Evolutionary conservation across 768 basidiomycete genomes (phyloP).

Genomic region (Boletus bicolor): DNA sequence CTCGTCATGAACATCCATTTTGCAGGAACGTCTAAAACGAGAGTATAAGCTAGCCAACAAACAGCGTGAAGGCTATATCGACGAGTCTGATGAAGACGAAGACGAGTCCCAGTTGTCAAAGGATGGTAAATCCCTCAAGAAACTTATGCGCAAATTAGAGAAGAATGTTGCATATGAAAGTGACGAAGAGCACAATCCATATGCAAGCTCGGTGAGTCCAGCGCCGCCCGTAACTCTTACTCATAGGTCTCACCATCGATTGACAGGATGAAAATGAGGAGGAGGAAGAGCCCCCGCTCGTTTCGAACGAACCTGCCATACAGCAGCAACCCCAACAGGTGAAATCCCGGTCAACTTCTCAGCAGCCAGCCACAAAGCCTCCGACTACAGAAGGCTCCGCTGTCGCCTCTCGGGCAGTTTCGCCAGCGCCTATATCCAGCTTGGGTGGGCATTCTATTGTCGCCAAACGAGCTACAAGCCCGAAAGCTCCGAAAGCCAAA

Average conservation of each 20-base stretch:
- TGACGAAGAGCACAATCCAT: slow-evolving; percentile 79
- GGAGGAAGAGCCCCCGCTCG: slow-evolving; percentile 54
- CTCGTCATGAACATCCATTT: neutral
- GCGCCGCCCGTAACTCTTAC: neutral
- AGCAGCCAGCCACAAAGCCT: slow-evolving; percentile 33
- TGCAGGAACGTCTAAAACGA: slow-evolving; percentile 77
- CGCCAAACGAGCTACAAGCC: slow-evolving; percentile 83
- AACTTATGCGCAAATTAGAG: slow-evolving; percentile 80
- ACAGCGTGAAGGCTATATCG: slow-evolving; percentile 62
- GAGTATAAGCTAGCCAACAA: slow-evolving; percentile 81
- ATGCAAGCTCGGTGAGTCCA: slow-evolving; percentile 65
- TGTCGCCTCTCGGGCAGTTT: slow-evolving; percentile 54
- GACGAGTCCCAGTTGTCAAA: slow-evolving; percentile 57
- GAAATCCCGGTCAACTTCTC: slow-evolving; percentile 45
- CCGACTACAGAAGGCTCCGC: slow-evolving; percentile 25
- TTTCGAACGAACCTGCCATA: slow-evolving; percentile 43
- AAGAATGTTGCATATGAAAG: slow-evolving; percentile 80
- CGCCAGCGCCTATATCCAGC: slow-evolving; percentile 45
- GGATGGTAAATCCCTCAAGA: slow-evolving; percentile 79
- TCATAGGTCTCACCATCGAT: neutral
- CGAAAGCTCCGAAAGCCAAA: slow-evolving; percentile 63
- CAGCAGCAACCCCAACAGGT: slow-evolving; percentile 42
- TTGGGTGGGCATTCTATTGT: slow-evolving; percentile 77
- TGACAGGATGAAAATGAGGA: slow-evolving; percentile 68
- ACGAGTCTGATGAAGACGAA: slow-evolving; percentile 73